Conservation (phyloP, 2,329 filamentous ascomycete species). For the Venturia effusa region DNA sequence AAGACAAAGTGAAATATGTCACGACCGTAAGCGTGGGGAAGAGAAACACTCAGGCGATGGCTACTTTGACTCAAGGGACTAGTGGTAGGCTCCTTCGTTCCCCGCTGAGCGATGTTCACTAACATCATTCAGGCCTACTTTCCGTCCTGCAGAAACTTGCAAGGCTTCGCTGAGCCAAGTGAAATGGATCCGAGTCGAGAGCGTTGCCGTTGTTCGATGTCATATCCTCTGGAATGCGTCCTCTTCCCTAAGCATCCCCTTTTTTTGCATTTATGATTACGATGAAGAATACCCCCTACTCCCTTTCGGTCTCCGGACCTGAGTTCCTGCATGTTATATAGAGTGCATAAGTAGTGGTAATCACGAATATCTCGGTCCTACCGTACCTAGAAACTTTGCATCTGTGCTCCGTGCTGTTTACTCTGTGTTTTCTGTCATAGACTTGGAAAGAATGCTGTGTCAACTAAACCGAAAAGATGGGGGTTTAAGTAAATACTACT, state of each 20-base stretch:
- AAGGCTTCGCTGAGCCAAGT: not conserved
- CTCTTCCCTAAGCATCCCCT: not conserved
- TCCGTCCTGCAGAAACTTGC: conserved; percentile 41
- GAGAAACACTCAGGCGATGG: conserved; percentile 77
- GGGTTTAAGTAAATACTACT: too few relatives aligned
- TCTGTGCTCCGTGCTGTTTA: too few relatives aligned
- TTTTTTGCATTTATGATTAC: not conserved
- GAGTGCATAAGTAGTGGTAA: too few relatives aligned
- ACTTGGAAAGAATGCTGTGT: too few relatives aligned
- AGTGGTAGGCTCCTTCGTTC: conserved; percentile 53
- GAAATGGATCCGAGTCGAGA: not conserved
- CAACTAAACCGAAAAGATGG: too few relatives aligned
- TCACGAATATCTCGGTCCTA: too few relatives aligned
- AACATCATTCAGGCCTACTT: conserved; percentile 32
- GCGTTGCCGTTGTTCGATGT: not conserved
- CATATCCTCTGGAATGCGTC: too few relatives aligned
- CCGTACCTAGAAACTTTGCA: too few relatives aligned
- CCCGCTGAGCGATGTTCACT: not conserved
- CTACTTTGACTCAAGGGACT: conserved; percentile 81
- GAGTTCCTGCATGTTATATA: too few relatives aligned
- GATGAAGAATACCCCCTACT: not conserved
- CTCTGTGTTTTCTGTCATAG: too few relatives aligned
- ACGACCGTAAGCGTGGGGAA: conserved; percentile 79
- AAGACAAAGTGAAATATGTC: conserved; percentile 46
- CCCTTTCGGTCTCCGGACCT: not conserved